These are phyloP conservation scores for Phragmites australis DNA, from an alignment of 176 grass and related monocot species.

Conservation along the genomic window DNA sequence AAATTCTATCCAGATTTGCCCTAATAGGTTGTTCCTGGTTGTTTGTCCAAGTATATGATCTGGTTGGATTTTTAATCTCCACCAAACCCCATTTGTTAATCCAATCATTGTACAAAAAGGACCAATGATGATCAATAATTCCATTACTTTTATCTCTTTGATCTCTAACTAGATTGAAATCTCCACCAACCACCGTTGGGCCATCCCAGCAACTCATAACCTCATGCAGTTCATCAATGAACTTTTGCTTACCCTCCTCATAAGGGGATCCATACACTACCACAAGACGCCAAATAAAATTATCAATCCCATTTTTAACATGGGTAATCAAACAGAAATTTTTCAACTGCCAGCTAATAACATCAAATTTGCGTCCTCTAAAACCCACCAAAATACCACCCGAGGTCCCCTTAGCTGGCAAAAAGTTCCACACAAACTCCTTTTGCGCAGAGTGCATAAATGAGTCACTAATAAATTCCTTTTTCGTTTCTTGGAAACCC, in stretches of 20 bases:
- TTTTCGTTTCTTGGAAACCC: no score
- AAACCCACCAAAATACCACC: no score
- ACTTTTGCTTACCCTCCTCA: background rate
- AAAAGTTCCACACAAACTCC: no score
- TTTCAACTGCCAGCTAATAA: no score
- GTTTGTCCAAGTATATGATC: background rate
- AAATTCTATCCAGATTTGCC: background rate
- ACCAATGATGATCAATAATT: accelerated
- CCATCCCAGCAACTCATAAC: accelerated
- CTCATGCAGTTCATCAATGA: background rate
- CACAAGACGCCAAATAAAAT: no score
- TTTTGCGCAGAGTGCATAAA: no score
- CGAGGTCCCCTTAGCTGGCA: no score
- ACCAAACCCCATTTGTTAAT: accelerated
- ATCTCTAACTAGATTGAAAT: background rate
- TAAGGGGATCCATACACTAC: no score
- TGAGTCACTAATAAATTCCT: no score
- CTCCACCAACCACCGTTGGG: background rate
- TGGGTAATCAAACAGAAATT: no score
- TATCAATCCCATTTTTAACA: no score
- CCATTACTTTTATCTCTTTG: background rate
- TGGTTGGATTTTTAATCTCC: background rate
- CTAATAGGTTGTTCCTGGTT: background rate
- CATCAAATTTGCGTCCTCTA: no score
- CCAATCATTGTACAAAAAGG: background rate